These are phyloP conservation scores for Tilletia setariae DNA, from an alignment of 1,284 basidiomycete species.

Conservation along the genomic window DNA sequence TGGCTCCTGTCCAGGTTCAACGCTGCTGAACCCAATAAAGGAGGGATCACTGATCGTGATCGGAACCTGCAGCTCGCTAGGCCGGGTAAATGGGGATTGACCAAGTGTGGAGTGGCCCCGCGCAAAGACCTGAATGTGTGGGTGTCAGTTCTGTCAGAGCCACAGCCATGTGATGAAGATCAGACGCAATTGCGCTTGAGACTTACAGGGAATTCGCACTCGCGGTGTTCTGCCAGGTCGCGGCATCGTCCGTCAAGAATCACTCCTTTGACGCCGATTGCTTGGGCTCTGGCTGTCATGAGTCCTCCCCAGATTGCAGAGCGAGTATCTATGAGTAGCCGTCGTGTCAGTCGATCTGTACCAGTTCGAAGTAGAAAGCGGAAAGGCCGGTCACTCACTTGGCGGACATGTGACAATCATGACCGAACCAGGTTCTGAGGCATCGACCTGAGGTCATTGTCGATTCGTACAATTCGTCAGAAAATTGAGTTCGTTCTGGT, in stretches of 20 bases:
- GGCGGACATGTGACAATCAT: conserved; percentile 75
- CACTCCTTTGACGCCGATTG: conserved; percentile 68
- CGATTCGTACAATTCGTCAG: neutral
- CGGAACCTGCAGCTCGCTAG: conserved; percentile 72
- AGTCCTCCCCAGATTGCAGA: conserved; percentile 89
- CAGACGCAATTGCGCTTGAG: too few species aligned
- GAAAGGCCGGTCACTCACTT: conserved; percentile 58
- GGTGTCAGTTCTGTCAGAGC: neutral
- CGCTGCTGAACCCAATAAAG: conserved; percentile 17
- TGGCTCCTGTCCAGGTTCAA: conserved; percentile 22
- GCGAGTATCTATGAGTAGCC: conserved; percentile 63
- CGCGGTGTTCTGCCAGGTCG: conserved; percentile 73
- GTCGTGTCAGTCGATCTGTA: too few species aligned
- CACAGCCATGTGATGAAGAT: neutral
- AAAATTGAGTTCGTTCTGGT: neutral
- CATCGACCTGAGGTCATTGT: conserved; percentile 63
- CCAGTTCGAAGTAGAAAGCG: too few species aligned
- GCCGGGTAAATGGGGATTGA: conserved; percentile 80
- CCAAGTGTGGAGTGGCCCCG: conserved; percentile 79
- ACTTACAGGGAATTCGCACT: conserved; percentile 59
- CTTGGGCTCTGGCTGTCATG: conserved; percentile 78
- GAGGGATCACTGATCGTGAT: conserved; percentile 62
- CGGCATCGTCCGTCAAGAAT: conserved; percentile 76
- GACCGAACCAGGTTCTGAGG: conserved; percentile 66
- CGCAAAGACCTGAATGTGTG: conserved; percentile 57